Percentiles rank a stretch among this genome's conserved stretches.
These are phyloP conservation scores for Microthlaspi erraticum DNA, from an alignment of 345 rosid species.

Conservation along the genomic window DNA sequence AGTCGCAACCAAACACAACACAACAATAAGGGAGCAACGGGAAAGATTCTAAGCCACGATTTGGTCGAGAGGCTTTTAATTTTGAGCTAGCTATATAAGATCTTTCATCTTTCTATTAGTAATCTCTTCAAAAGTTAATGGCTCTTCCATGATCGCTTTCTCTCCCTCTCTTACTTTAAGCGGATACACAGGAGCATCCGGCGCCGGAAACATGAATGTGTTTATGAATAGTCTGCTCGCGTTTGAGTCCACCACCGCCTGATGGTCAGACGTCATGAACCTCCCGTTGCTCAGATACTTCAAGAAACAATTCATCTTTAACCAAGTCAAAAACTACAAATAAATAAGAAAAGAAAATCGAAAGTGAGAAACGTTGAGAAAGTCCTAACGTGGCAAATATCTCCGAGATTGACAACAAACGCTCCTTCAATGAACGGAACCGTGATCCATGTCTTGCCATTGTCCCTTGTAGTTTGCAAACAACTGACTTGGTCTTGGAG, in stretches of 20 bases:
- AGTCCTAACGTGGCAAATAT: constrained; percentile 81
- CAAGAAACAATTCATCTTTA: neutral
- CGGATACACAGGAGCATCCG: constrained; percentile 65
- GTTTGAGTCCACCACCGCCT: constrained; percentile 84
- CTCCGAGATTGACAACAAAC: constrained; percentile 91
- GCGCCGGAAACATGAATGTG: constrained; percentile 75
- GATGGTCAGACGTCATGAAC: constrained; percentile 83
- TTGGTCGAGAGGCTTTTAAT: constrained; percentile 45
- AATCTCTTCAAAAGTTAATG: constrained; percentile 72
- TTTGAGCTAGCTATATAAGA: constrained; percentile 63
- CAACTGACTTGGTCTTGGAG: constrained; percentile 95
- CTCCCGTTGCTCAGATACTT: constrained; percentile 81
- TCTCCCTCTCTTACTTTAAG: constrained; percentile 70
- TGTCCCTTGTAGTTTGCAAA: constrained; percentile 81
- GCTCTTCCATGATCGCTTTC: constrained; percentile 58
- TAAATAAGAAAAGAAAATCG: neutral
- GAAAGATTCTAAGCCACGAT: too few relatives aligned
- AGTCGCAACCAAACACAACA: too few relatives aligned
- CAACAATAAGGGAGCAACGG: too few relatives aligned
- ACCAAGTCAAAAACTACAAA: constrained; percentile 25
- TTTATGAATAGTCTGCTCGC: constrained; percentile 66
- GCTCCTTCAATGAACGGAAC: constrained; percentile 91
- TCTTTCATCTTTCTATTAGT: constrained; percentile 80
- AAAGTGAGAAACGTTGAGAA: neutral
- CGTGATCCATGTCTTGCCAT: constrained; percentile 88